Base-by-base conservation (phyloP, 2,329 filamentous ascomycete genomes). In the Cyclaneusma minus region DNA sequence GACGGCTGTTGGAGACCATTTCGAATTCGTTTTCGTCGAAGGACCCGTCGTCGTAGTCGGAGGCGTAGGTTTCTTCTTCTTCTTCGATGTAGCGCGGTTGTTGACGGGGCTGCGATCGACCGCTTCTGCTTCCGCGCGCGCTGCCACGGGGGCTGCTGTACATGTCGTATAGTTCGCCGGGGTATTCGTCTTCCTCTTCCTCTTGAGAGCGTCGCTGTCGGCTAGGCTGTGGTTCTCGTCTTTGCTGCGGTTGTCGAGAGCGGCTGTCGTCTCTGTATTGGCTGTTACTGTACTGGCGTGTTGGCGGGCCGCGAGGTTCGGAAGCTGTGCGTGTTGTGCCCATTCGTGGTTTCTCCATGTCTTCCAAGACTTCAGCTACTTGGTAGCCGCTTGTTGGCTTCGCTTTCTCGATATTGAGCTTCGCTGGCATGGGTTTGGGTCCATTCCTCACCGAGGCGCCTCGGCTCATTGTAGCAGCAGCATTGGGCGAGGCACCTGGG, bases 11-110 rank as follows among this genome's bases (percentile, higher is more conserved):
- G 6, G 64, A 69, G 17, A 85, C 57, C 60, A 87, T 83, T 45
- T 91, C 82, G 34, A 87, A 87, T 13, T 83, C 78, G 11, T 65
- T 71, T 36, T 83, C 74, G 35, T 89, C 75, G 25, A 83, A 68
- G 1, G 68, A 75, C 2, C 63, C 63, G 25, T 72, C 70, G 32
- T 80, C 74, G 38, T 78, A 75, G 29, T 77, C 71, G 39, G 74
- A 77, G n/a, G 63, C 73, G 30, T 71, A 72, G 25, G 82, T 76
- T 1, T 82, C 78, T 33, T 87, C 80, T 36, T 91, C 83, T 35
- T 85, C 79, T 10, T 39, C n/a, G 37, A 80, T 78, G 44, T 79
- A 84, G 27, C 68, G 63, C 21, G 64, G 67, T 41, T 57, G 58
- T 38, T 24, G 49, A 39, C 34, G 54, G 31, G 53, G 56, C 39